Percentiles rank a stretch among this genome's conserved stretches.
Conservation (phyloP, 108 stramenopile genomes). For the Nannochloropsis oceanica region DNA sequence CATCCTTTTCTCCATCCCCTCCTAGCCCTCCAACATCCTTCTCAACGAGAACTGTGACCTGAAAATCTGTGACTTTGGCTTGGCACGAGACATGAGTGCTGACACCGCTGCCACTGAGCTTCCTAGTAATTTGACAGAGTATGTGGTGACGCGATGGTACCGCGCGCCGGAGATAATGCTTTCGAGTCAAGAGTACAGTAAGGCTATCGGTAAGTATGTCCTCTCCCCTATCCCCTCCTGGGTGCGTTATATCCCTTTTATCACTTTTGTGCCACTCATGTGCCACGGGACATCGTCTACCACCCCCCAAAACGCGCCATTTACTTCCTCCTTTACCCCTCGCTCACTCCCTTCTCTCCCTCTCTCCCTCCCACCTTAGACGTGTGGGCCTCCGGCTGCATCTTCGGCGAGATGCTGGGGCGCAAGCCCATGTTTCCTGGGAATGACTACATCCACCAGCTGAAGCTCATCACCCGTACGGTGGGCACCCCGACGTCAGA, state of each 20-base stretch:
- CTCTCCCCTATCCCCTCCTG: not conserved
- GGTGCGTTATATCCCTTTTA: too few species aligned
- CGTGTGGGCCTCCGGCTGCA: slow-evolving; percentile 25
- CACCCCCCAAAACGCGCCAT: not conserved
- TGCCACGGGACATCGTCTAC: too few species aligned
- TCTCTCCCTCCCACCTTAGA: not conserved
- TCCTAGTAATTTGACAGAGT: slow-evolving; percentile 60
- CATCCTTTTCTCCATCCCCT: slow-evolving; percentile 5
- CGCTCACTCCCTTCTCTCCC: not conserved
- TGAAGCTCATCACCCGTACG: slow-evolving; percentile 8
- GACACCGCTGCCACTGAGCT: not conserved
- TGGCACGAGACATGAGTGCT: slow-evolving; percentile 20
- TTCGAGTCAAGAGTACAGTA: slow-evolving; percentile 26
- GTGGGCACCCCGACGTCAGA: slow-evolving; percentile 10
- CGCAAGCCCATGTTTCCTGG: slow-evolving; percentile 17
- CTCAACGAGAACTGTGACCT: slow-evolving; percentile 30
- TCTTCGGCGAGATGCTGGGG: slow-evolving; percentile 19
- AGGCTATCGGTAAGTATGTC: not conserved
- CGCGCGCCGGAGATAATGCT: slow-evolving; percentile 91
- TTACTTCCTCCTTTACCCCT: not conserved
- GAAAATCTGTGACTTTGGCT: slow-evolving; percentile 29
- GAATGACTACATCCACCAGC: slow-evolving; percentile 27
- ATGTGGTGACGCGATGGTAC: slow-evolving; percentile 96
- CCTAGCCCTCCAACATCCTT: slow-evolving; percentile 25
- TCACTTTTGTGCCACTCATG: too few species aligned